Percentiles rank a stretch among this genome's conserved stretches.
Conservation (phyloP, 2,329 filamentous ascomycete species). For the Aureobasidium uvarum region DNA sequence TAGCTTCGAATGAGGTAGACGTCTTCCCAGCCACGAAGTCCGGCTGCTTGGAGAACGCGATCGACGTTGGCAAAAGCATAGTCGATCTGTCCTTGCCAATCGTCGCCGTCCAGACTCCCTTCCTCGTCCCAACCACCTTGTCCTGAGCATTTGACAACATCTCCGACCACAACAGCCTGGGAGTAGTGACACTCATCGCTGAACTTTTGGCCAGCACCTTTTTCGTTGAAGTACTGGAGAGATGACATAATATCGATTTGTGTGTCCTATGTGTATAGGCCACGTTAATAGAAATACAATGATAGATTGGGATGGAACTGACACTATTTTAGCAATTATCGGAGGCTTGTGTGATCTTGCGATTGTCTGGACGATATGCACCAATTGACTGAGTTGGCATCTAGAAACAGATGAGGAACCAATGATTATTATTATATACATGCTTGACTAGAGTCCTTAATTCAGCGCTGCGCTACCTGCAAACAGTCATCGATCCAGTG, state of each 20-base stretch:
- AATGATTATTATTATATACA: too few relatives aligned
- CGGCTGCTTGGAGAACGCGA: not conserved
- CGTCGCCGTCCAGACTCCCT: not conserved
- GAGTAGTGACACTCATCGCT: not conserved
- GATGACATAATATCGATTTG: not conserved
- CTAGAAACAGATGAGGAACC: too few relatives aligned
- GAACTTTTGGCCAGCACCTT: not conserved
- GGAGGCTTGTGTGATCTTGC: too few relatives aligned
- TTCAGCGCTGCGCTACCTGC: too few relatives aligned
- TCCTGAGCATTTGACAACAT: not conserved
- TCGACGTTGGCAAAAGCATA: slow-evolving; percentile 5
- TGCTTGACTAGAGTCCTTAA: too few relatives aligned
- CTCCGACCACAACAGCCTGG: not conserved
- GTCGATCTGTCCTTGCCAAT: not conserved
- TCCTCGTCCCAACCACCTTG: not conserved
- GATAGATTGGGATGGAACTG: too few relatives aligned
- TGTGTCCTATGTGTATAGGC: not conserved
- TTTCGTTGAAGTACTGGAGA: not conserved
- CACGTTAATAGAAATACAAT: not conserved
- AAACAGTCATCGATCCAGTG: too few relatives aligned
- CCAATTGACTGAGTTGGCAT: too few relatives aligned
- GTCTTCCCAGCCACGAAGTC: not conserved
- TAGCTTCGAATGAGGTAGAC: slow-evolving; percentile 2
- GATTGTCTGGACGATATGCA: too few relatives aligned
- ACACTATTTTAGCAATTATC: too few relatives aligned